Percentiles rank a stretch among this genome's conserved stretches.
phyloP scores from a whole-genome alignment of 257 asterid species.

The Asclepias syriaca region DNA sequence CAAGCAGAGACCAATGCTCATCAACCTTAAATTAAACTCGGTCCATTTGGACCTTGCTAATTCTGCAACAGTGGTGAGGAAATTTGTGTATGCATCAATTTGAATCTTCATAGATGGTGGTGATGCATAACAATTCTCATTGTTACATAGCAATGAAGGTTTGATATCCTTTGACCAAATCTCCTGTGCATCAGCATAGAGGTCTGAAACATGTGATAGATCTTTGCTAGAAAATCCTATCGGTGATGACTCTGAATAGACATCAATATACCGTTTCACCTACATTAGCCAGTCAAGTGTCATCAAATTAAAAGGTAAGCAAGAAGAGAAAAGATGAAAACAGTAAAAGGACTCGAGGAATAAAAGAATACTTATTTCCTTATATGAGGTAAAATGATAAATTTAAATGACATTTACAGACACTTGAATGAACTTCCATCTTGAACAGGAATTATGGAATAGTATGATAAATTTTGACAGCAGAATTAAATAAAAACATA shows the following conservation, averaged over 20 bases:
- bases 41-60: constrained; percentile 98
- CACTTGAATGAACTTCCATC: neutral
- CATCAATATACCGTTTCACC: constrained; percentile 95
- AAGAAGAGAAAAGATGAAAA: constrained; percentile 7
- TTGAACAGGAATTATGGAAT: neutral
- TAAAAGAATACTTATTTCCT: neutral
- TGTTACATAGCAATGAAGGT: constrained; percentile 30
- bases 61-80: constrained; percentile 72
- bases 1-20: constrained; percentile 74
- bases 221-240: constrained; percentile 92
- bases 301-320: constrained; percentile 5
- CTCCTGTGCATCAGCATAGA: constrained; percentile 69
- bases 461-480: neutral
- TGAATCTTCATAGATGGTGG: constrained; percentile 44
- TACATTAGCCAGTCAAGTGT: constrained; percentile 37
- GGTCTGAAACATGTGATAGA: constrained; percentile 53
- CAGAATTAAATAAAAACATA: neutral
- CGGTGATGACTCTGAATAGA: constrained; percentile 81
- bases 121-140: constrained; percentile 27
- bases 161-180: constrained; percentile 56
- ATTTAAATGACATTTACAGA: neutral
- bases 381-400: neutral
- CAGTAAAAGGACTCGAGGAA: neutral
- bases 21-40: constrained; percentile 77
- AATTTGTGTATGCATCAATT: constrained; percentile 60